Base-by-base conservation (phyloP, 345 rosid genomes). In the Rubroshorea leprosula region DNA sequence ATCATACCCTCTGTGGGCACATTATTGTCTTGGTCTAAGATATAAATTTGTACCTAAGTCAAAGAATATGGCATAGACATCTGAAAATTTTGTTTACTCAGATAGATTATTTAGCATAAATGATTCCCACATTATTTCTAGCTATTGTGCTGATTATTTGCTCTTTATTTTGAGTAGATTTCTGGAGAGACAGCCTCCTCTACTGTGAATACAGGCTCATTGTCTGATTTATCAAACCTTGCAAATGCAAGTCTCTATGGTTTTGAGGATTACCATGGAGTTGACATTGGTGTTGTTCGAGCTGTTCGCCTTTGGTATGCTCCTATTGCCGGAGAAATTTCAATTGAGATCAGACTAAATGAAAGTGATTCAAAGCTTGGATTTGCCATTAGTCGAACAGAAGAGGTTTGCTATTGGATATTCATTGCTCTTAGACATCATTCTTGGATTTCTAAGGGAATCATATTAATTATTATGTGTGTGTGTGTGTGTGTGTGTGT, bases 181-280 rank as follows among this genome's bases (percentile, higher is more conserved):
- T 93, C 96, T 0, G 99, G 99, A 64, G 99, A 93, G 72, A 89
- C 84, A 29, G 96, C 97, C 13, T 89, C 97, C 0, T 71, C 99
- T 0, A 83, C 94, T 0, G 97, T 89, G 62, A 93, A 77, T 68
- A 71, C 99, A 0, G 90, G 94, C 0, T 89, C 97, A 0, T 70
- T 93, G 31, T 80, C 97, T 17, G 99, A 93, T 73, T 58, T 89
- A 46, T 79, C 97, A 0, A 83, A 82, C 59, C 78, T 87, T 5
- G 91, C 90, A 46, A 78, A 80, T 50, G 90, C 72, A 4, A 93
- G 94, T 67, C 68, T 93, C 8, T 93, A 93, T 39, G 99, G 99
- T 15, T 93, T 93, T 44, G 99, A 93, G 81, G 99, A 93, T 68
- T 93, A 89, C 65, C 99, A 93, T 19, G 97, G 97, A 39, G 91